Evolutionary conservation across 345 rosid species (phyloP).

Genomic region (sweet orange (Citrus sinensis)): DVS_A1.0 CM039163.1:34702001-34702500

Average conservation of each 20-base stretch:
- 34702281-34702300: slow-evolving; percentile 83
- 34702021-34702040: slow-evolving; percentile 1
- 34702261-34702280: slow-evolving; percentile 95
- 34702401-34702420: slow-evolving; percentile 86
- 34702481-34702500: slow-evolving; percentile 62
- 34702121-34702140: slow-evolving; percentile 78
- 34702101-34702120: slow-evolving; percentile 28
- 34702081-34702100: slow-evolving; percentile 18
- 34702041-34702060: slow-evolving; percentile 5
- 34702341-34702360: slow-evolving; percentile 71
- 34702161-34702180: slow-evolving; percentile 78
- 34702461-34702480: slow-evolving; percentile 89
- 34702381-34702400: slow-evolving; percentile 62
- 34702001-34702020: not conserved
- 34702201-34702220: slow-evolving; percentile 90
- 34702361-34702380: slow-evolving; percentile 52
- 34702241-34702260: slow-evolving; percentile 94
- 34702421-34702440: slow-evolving; percentile 87
- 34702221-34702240: slow-evolving; percentile 99
- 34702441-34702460: slow-evolving; percentile 85
- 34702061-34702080: slow-evolving; percentile 4
- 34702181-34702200: slow-evolving; percentile 82
- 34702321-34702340: slow-evolving; percentile 78
- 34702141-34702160: slow-evolving; percentile 97
- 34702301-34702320: slow-evolving; percentile 89